phyloP scores from a whole-genome alignment of 2,329 filamentous ascomycete species.

The Zasmidium cellare region DNA sequence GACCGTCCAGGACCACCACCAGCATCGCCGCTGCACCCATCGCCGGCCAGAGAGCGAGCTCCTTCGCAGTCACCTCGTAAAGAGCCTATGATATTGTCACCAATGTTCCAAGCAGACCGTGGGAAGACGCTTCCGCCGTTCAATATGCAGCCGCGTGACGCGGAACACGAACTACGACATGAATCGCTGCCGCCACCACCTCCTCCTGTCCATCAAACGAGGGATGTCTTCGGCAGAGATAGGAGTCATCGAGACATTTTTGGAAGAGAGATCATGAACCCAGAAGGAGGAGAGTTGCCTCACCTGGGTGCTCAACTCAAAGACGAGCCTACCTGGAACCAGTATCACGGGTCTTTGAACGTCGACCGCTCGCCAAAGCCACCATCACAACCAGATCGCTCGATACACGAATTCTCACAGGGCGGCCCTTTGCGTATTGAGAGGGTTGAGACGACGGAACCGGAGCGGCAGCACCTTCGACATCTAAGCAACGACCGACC shows the following conservation, averaged over 20 bases:
- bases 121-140: neutral
- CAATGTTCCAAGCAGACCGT: constrained; percentile 1
- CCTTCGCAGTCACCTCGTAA: neutral
- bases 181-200: constrained; percentile 1
- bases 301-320: constrained; percentile 6
- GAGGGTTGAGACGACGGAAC: constrained; percentile 12
- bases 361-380: constrained; percentile 7
- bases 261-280: neutral
- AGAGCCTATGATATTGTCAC: constrained; percentile 8
- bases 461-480: neutral
- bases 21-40: neutral
- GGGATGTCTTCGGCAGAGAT: constrained; percentile 2
- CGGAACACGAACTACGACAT: neutral
- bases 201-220: neutral
- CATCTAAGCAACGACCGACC: neutral
- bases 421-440: constrained; percentile 19
- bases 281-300: constrained; percentile 7
- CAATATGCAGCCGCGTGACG: neutral
- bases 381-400: constrained; percentile 3
- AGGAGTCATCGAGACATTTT: constrained; percentile 4
- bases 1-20: neutral
- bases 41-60: neutral
- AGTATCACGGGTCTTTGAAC: constrained; percentile 15
- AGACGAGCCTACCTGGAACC: constrained; percentile 13
- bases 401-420: constrained; percentile 18